phyloP scores from a whole-genome alignment of 305 asterid genomes.

The Solanum hybrid region DNA sequence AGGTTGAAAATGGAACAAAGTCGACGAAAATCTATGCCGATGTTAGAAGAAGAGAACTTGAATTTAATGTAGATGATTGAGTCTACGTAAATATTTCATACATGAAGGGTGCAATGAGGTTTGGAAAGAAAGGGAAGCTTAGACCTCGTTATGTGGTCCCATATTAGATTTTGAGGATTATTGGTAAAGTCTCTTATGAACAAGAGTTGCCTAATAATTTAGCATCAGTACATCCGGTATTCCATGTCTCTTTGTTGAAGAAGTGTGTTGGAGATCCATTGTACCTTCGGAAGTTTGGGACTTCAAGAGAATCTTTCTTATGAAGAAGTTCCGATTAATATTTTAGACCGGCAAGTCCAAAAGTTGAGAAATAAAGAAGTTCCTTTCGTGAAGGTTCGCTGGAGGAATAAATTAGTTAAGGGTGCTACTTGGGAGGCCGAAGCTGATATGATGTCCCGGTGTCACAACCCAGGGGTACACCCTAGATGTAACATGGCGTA shows the following conservation, averaged over 20 bases:
- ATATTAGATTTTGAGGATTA: background rate
- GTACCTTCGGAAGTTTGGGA: background rate
- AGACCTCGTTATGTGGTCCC: background rate
- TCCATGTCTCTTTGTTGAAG: background rate
- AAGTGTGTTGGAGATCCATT: background rate
- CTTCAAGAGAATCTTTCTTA: background rate
- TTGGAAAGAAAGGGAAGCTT: background rate
- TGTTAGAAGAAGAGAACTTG: background rate
- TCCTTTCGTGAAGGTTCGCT: background rate
- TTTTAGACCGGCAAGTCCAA: background rate
- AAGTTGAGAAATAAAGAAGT: background rate
- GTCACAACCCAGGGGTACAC: too few species aligned
- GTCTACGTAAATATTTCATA: background rate
- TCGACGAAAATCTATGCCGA: background rate
- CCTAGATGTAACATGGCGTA: too few species aligned
- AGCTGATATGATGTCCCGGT: background rate
- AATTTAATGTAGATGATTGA: background rate
- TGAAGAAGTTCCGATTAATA: background rate
- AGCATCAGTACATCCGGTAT: background rate
- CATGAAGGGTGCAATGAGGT: background rate
- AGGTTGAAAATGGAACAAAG: background rate
- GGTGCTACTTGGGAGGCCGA: background rate
- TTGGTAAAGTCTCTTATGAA: background rate
- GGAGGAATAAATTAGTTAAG: background rate
- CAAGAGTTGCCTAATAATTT: background rate